These are phyloP conservation scores for Boletellus emodensis DNA, from an alignment of 768 basidiomycete species.

Conservation along the genomic window DNA sequence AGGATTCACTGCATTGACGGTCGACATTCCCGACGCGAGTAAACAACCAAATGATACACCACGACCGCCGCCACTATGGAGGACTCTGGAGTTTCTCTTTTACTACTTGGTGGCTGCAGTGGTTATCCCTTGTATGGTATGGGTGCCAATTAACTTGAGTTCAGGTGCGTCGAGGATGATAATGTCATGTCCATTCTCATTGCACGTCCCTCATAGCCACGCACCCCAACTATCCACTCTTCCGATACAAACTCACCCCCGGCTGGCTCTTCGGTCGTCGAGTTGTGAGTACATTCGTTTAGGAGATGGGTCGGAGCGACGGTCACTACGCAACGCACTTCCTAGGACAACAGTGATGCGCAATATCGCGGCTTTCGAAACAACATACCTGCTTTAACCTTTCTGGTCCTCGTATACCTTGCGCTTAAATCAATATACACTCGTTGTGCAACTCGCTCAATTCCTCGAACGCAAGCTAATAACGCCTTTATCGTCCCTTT, in stretches of 20 bases:
- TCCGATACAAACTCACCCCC: conserved; percentile 49
- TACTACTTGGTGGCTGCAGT: conserved; percentile 62
- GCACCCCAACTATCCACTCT: conserved; percentile 71
- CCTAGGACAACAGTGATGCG: conserved; percentile 85
- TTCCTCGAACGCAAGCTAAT: conserved; percentile 25
- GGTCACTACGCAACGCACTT: neutral
- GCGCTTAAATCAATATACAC: conserved; percentile 49
- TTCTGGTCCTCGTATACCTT: conserved; percentile 53
- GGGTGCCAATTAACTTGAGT: conserved; percentile 72
- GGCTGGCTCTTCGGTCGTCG: conserved; percentile 83
- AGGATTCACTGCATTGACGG: conserved; percentile 48
- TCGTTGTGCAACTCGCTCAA: conserved; percentile 21
- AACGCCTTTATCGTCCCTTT: conserved; percentile 49
- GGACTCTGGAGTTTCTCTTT: conserved; percentile 71
- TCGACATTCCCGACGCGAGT: conserved; percentile 48
- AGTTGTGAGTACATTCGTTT: conserved; percentile 52
- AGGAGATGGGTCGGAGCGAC: neutral
- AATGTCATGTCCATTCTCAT: conserved; percentile 1
- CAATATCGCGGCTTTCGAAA: conserved; percentile 88
- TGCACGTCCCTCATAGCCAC: conserved; percentile 42
- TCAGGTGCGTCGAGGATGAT: conserved; percentile 50
- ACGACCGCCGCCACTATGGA: conserved; percentile 60
- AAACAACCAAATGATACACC: conserved; percentile 24
- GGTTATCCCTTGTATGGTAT: conserved; percentile 70
- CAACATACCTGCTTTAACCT: conserved; percentile 62